Percentiles rank a stretch among this genome's conserved stretches.
These are phyloP conservation scores for Ogataea paradorogensis DNA, from an alignment of 805 yeast genomes.

Conservation along the genomic window DNA sequence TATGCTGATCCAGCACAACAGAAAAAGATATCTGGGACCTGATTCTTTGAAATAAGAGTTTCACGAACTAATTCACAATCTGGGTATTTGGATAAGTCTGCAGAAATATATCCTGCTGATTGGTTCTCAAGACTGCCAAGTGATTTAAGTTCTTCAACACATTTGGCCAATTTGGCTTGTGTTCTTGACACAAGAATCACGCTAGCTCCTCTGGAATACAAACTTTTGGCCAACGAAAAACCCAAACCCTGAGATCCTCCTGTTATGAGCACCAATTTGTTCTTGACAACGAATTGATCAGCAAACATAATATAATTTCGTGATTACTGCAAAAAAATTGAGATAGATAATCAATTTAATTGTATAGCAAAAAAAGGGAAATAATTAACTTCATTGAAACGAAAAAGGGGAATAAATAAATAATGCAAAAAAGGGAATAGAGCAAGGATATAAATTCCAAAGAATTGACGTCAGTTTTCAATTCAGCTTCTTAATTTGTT, in stretches of 20 bases:
- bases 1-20: conserved; percentile 87
- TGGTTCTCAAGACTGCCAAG: conserved; percentile 31
- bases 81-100: conserved; percentile 67
- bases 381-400: too few species aligned
- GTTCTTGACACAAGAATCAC: conserved; percentile 80
- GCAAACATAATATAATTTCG: conserved; percentile 2
- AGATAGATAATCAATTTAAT: not conserved
- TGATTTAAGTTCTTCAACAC: conserved; percentile 43
- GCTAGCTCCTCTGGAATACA: conserved; percentile 48
- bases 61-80: conserved; percentile 39
- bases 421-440: too few species aligned
- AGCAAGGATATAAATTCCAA: too few species aligned
- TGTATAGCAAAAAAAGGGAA: too few species aligned
- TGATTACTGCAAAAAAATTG: too few species aligned
- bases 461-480: too few species aligned
- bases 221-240: conserved; percentile 61
- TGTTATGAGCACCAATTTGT: conserved; percentile 66
- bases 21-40: conserved; percentile 66
- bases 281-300: conserved; percentile 34
- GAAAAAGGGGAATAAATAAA: too few species aligned
- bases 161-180: conserved; percentile 49
- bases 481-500: conserved; percentile 23
- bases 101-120: conserved; percentile 43
- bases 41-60: conserved; percentile 23
- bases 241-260: conserved; percentile 98